Percentiles rank a stretch among this genome's conserved stretches.
phyloP scores from a whole-genome alignment of 495 filamentous ascomycete species.

The Penicillium canescens region DNA sequence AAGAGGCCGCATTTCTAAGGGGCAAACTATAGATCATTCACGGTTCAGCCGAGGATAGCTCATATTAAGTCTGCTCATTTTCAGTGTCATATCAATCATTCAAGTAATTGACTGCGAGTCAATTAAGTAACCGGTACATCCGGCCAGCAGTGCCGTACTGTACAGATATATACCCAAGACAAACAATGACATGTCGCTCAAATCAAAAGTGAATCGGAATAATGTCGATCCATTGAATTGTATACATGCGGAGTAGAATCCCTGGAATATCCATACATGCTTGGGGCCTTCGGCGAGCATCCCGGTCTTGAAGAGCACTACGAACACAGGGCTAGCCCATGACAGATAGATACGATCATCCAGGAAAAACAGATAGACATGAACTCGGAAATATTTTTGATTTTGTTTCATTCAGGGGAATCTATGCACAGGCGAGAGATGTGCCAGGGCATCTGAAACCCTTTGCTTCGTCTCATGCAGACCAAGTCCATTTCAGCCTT shows the following conservation, averaged over 20 bases:
- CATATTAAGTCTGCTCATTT: not conserved
- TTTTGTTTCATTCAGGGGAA: conserved; percentile 54
- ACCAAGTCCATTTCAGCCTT: conserved; percentile 35
- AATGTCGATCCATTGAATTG: no score
- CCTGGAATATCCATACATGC: no score
- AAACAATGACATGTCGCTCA: no score
- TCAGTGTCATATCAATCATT: not conserved
- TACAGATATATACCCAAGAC: no score
- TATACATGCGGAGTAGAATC: no score
- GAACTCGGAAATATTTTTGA: conserved; percentile 46
- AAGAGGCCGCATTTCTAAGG: conserved; percentile 6
- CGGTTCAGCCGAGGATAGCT: not conserved
- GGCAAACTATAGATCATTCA: conserved; percentile 1
- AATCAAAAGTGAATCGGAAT: no score
- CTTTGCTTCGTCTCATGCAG: conserved; percentile 48
- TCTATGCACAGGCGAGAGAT: conserved; percentile 50
- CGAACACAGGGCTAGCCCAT: not conserved
- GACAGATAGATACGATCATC: not conserved
- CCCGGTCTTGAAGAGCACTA: not conserved
- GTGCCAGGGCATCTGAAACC: conserved; percentile 44
- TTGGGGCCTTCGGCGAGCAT: no score
- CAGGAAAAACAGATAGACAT: conserved; percentile 5
- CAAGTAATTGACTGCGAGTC: no score
- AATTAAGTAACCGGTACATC: no score
- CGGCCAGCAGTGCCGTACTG: no score